These are phyloP conservation scores for Penicillium subrubescens DNA, from an alignment of 495 filamentous ascomycete genomes.

Conservation along the genomic window DNA sequence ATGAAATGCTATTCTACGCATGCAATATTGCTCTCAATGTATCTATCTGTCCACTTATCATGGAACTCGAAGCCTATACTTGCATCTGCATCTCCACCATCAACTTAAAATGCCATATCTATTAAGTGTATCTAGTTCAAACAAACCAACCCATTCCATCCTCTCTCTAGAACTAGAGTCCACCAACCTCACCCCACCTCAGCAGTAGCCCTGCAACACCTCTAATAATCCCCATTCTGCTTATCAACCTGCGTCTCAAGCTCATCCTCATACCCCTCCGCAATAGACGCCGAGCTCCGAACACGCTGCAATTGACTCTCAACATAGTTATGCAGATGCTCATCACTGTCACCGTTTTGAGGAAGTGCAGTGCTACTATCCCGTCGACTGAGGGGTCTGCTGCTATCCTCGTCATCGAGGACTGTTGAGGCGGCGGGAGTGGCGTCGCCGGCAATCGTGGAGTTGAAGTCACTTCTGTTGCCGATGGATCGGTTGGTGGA, in stretches of 20 bases:
- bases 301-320: conserved; percentile 68
- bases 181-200: not conserved
- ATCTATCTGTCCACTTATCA: not conserved
- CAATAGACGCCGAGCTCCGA: conserved; percentile 52
- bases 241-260: conserved; percentile 53
- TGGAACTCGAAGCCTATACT: not conserved
- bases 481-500: conserved; percentile 86
- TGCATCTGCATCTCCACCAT: not conserved
- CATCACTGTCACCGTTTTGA: conserved; percentile 54
- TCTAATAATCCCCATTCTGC: conserved; percentile 30
- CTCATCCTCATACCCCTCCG: conserved; percentile 58
- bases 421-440: conserved; percentile 29
- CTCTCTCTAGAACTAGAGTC: not conserved
- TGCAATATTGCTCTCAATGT: not conserved
- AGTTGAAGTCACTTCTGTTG: conserved; percentile 78
- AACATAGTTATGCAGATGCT: conserved; percentile 71
- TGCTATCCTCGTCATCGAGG: conserved; percentile 37
- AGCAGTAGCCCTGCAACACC: too few relatives aligned
- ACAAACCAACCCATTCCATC: too few relatives aligned
- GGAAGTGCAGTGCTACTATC: conserved; percentile 22
- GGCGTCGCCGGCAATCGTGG: conserved; percentile 32
- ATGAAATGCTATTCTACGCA: not conserved
- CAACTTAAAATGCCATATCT: not conserved
- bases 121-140: not conserved
- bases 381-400: conserved; percentile 32